Conservation (phyloP, 2,329 filamentous ascomycete species). For the Polychaeton citri region DNA sequence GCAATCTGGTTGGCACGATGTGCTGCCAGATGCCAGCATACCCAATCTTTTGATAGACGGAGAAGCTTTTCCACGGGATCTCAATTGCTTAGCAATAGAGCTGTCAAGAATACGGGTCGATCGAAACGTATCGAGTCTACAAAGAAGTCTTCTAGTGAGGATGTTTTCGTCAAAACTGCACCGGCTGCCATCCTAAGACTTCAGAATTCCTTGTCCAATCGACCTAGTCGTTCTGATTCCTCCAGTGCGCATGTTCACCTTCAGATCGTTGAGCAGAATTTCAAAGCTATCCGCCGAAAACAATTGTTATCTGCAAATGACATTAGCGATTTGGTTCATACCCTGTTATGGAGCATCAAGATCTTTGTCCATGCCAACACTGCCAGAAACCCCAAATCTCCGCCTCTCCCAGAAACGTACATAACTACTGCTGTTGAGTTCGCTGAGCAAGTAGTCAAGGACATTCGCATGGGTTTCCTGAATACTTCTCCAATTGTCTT, state of each 20-base stretch:
- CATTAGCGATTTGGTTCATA: not conserved
- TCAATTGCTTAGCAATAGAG: too few species aligned
- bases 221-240: not conserved
- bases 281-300: not conserved
- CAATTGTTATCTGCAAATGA: not conserved
- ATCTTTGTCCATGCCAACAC: not conserved
- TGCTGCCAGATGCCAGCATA: too few species aligned
- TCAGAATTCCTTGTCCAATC: not conserved
- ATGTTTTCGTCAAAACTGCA: not conserved
- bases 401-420: not conserved
- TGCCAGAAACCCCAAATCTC: not conserved
- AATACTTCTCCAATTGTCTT: constrained; percentile 25
- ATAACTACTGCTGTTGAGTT: constrained; percentile 12
- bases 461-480: constrained; percentile 24
- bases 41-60: too few species aligned
- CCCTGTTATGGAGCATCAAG: not conserved
- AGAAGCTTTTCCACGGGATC: too few species aligned
- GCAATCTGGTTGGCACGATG: too few species aligned
- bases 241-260: not conserved
- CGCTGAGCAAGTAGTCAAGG: constrained; percentile 25
- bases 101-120: too few species aligned
- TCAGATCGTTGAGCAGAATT: not conserved
- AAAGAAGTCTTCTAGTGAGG: not conserved
- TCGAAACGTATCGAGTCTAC: too few species aligned
- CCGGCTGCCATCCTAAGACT: not conserved